Evolutionary conservation across 1,284 basidiomycete genomes (phyloP).

Genomic region (Trametes sp.): DNA sequence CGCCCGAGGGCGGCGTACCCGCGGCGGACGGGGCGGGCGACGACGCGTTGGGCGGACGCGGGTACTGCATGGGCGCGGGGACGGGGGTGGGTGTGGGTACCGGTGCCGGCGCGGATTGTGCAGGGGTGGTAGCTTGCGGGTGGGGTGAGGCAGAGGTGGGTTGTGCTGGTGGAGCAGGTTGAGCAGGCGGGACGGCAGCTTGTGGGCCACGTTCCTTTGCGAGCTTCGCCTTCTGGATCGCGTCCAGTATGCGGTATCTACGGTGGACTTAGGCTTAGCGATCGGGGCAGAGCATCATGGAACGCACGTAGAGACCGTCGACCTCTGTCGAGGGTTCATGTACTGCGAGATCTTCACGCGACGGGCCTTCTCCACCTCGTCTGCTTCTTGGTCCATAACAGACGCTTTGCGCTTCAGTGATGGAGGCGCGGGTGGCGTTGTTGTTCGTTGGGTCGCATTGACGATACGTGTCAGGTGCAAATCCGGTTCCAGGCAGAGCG

Average conservation of each 20-base stretch:
- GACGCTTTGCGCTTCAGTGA: conserved; percentile 80
- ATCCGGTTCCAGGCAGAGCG: conserved; percentile 79
- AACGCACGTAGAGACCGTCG: conserved; percentile 30
- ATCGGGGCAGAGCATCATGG: too few species aligned
- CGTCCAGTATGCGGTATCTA: conserved; percentile 32
- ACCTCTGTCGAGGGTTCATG: conserved; percentile 67
- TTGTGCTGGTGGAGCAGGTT: conserved; percentile 5
- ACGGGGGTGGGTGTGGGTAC: conserved; percentile 32
- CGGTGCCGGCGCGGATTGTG: conserved; percentile 30
- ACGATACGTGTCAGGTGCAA: conserved; percentile 75
- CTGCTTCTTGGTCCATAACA: conserved; percentile 70
- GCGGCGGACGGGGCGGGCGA: conserved; percentile 31
- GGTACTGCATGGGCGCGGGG: conserved; percentile 22
- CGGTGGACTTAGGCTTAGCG: too few species aligned
- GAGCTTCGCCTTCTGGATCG: conserved; percentile 20
- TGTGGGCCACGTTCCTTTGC: conserved; percentile 17
- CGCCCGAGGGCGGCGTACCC: conserved; percentile 25
- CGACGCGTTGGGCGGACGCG: conserved; percentile 30
- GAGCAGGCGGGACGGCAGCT: conserved; percentile 5
- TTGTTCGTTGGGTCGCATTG: conserved; percentile 72
- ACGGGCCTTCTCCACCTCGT: conserved; percentile 73
- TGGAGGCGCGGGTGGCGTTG: conserved; percentile 70
- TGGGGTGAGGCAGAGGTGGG: conserved; percentile 28
- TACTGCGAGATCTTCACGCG: conserved; percentile 77
- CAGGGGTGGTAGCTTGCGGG: conserved; percentile 22